Evolutionary conservation across 78 protist genomes (phyloP).

Genomic region (Dictyostelium discoideum): DNA sequence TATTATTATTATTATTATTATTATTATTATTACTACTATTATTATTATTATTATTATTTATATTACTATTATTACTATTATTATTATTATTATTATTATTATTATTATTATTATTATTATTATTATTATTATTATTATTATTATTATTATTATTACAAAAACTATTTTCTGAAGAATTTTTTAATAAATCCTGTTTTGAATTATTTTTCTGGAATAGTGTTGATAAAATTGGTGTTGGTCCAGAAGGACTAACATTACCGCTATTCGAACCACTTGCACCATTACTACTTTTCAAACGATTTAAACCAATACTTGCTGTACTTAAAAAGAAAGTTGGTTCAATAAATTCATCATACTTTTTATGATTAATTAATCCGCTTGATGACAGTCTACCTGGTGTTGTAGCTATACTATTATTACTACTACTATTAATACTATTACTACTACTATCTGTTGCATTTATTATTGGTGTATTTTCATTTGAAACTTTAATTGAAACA

Average conservation of each 20-base stretch:
- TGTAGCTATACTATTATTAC: not conserved
- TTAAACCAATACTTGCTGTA: conserved; percentile 57
- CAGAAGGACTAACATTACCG: conserved; percentile 9
- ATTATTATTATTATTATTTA: not conserved
- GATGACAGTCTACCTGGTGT: not conserved
- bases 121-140: not conserved
- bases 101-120: not conserved
- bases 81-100: not conserved
- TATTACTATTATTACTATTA: not conserved
- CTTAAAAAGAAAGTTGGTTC: conserved; percentile 64
- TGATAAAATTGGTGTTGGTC: conserved; percentile 9
- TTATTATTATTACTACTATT: not conserved
- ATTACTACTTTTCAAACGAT: conserved; percentile 24
- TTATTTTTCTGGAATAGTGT: conserved; percentile 5
- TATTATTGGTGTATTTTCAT: not conserved
- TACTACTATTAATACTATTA: not conserved
- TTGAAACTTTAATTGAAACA: not conserved
- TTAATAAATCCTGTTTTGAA: conserved; percentile 1
- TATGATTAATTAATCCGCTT: conserved; percentile 42
- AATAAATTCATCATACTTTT: conserved; percentile 55
- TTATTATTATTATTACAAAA: not conserved
- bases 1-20: not conserved
- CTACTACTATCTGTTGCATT: not conserved
- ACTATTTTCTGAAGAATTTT: not conserved
- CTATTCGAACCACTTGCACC: not conserved